Percentiles rank a stretch among this genome's conserved stretches.
phyloP scores from a whole-genome alignment of 2,329 filamentous ascomycete species.

The Paecilomyces variotii region DNA sequence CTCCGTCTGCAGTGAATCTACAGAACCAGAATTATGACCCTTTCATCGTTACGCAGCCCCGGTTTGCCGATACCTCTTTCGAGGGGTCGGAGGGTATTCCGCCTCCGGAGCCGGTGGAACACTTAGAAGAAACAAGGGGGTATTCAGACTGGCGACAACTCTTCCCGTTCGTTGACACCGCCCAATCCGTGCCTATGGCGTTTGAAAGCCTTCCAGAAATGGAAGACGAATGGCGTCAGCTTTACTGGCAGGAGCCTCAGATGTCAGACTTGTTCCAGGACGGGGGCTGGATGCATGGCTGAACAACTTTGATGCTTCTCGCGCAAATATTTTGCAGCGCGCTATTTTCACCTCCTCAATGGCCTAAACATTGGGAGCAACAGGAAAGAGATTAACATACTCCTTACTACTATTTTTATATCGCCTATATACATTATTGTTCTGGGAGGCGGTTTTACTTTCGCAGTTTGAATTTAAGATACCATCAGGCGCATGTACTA shows the following conservation, averaged over 20 bases:
- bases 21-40: constrained; percentile 9
- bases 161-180: constrained; percentile 32
- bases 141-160: constrained; percentile 35
- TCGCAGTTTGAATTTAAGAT: not conserved
- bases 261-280: constrained; percentile 36
- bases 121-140: constrained; percentile 26
- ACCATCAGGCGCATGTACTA: not conserved
- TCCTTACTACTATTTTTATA: no score
- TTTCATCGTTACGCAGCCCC: not conserved
- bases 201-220: constrained; percentile 32
- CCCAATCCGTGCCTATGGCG: constrained; percentile 28
- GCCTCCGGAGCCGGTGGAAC: constrained; percentile 19
- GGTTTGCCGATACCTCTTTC: not conserved
- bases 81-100: constrained; percentile 1
- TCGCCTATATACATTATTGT: not conserved
- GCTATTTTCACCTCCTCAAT: no score
- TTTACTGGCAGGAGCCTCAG: constrained; percentile 36
- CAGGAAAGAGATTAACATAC: no score
- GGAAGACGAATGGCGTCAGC: constrained; percentile 38
- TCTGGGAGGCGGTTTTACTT: not conserved
- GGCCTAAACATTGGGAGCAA: no score
- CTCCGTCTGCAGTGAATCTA: not conserved
- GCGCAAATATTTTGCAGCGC: no score
- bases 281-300: constrained; percentile 29
- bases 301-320: constrained; percentile 1